Percentiles rank a stretch among this genome's conserved stretches.
Evolutionary conservation across 441 rosid species (phyloP).

Genomic region (Euphorbia celastroides): DNA sequence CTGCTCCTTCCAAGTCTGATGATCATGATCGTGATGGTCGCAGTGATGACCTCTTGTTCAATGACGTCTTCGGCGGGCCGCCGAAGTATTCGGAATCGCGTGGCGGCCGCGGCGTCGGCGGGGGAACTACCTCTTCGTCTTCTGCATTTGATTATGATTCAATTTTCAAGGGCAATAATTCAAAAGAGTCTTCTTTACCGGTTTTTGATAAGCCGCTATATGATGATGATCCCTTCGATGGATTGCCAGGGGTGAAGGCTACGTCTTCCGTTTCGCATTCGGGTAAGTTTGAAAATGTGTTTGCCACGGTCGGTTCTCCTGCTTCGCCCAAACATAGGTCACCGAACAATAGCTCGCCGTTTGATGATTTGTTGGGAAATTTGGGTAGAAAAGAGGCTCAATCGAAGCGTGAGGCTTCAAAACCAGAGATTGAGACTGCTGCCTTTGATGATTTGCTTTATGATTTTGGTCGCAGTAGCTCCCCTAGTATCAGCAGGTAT

Average conservation of each 20-base stretch:
- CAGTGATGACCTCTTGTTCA: constrained; percentile 33
- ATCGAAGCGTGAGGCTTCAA: constrained; percentile 30
- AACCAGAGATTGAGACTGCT: constrained; percentile 30
- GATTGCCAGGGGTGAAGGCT: constrained; percentile 62
- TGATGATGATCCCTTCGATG: constrained; percentile 69
- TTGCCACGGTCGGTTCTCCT: constrained; percentile 32
- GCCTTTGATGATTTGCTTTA: constrained; percentile 64
- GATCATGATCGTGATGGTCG: constrained; percentile 36
- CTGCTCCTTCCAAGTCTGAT: constrained; percentile 35
- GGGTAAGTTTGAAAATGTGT: constrained; percentile 41
- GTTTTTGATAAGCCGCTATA: constrained; percentile 72
- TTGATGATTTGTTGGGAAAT: constrained; percentile 66
- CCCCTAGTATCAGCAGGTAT: constrained; percentile 48
- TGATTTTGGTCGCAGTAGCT: constrained; percentile 62
- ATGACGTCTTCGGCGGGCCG: constrained; percentile 52
- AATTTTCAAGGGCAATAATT: constrained; percentile 40
- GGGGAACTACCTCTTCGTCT: constrained; percentile 16
- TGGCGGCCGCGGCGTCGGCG: constrained; percentile 17
- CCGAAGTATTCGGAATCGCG: constrained; percentile 44
- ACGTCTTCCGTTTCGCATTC: constrained; percentile 27
- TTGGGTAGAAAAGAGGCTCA: constrained; percentile 43
- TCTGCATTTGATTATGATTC: constrained; percentile 53
- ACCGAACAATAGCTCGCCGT: constrained; percentile 31
- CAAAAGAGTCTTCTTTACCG: constrained; percentile 48
- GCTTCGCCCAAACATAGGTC: constrained; percentile 27